Conservation (phyloP, 2,329 filamentous ascomycete genomes). For the Thelonectria rubi region DNA sequence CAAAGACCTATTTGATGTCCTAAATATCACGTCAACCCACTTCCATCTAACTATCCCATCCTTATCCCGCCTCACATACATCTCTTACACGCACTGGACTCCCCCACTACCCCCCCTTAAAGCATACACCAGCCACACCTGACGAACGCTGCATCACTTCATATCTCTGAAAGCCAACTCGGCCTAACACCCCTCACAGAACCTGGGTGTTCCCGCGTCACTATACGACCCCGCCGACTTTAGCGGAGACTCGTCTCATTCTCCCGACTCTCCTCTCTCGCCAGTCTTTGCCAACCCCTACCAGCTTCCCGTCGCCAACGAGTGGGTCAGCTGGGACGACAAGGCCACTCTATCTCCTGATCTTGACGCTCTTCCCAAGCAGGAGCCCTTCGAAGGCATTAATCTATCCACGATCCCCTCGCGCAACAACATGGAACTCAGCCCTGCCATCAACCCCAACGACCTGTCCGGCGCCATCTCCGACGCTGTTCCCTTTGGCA, state of each 20-base stretch:
- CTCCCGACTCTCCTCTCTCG: constrained; percentile 42
- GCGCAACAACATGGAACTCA: constrained; percentile 42
- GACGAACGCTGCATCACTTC: constrained; percentile 8
- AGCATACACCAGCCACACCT: constrained; percentile 30
- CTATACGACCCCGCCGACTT: constrained; percentile 44
- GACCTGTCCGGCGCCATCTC: constrained; percentile 40
- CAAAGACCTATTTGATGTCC: constrained; percentile 28
- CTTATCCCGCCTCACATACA: constrained; percentile 9
- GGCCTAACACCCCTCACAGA: constrained; percentile 36
- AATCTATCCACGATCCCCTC: constrained; percentile 40
- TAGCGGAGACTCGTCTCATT: constrained; percentile 42
- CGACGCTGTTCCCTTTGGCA: constrained; percentile 40
- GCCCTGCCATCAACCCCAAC: constrained; percentile 42
- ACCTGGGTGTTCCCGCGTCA: constrained; percentile 34
- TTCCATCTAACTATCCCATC: constrained; percentile 19
- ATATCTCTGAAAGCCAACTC: constrained; percentile 11
- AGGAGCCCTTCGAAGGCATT: constrained; percentile 42
- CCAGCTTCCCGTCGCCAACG: constrained; percentile 41
- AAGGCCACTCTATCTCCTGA: constrained; percentile 42
- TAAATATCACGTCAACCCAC: constrained; percentile 24
- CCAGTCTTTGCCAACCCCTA: constrained; percentile 42
- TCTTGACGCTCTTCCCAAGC: constrained; percentile 40
- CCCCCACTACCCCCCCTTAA: constrained; percentile 16
- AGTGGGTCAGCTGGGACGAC: constrained; percentile 43
- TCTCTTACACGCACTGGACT: constrained; percentile 22